phyloP scores from a whole-genome alignment of 2,329 filamentous ascomycete species.

The Monilinia fructigena region DNA sequence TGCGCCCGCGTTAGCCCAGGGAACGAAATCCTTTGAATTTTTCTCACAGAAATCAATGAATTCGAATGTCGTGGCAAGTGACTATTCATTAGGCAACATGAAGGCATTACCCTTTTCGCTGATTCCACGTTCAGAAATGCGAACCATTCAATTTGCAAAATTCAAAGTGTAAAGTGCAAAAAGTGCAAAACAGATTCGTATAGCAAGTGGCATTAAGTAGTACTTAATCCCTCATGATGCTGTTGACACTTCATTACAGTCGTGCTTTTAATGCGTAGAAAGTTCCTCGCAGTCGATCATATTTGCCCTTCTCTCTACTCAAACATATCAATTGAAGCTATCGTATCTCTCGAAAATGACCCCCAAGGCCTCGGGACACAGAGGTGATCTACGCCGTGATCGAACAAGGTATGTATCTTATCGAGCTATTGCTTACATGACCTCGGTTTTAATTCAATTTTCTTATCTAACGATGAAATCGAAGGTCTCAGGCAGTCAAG shows the following conservation, averaged over 20 bases:
- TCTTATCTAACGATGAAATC: background rate
- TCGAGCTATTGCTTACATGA: background rate
- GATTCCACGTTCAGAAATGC: constrained; percentile 18
- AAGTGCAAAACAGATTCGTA: background rate
- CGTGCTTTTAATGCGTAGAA: background rate
- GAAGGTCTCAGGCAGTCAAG: background rate
- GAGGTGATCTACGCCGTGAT: constrained; percentile 9
- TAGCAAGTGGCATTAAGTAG: background rate
- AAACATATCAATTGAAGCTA: background rate
- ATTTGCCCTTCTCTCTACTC: background rate
- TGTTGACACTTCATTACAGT: background rate
- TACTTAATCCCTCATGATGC: background rate
- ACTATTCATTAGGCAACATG: constrained; percentile 16
- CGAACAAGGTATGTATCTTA: constrained; percentile 21
- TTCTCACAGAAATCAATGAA: background rate
- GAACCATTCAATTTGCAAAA: constrained; percentile 21
- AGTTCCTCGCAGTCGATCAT: background rate
- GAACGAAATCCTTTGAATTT: background rate
- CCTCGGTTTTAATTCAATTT: background rate
- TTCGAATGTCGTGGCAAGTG: constrained; percentile 4
- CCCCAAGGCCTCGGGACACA: background rate
- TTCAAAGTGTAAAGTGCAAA: constrained; percentile 5
- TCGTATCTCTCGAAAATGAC: background rate
- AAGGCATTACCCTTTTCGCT: constrained; percentile 5
- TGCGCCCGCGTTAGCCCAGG: background rate